Conservation (phyloP, 768 basidiomycete species). For the Kwoniella sp. region DNA sequence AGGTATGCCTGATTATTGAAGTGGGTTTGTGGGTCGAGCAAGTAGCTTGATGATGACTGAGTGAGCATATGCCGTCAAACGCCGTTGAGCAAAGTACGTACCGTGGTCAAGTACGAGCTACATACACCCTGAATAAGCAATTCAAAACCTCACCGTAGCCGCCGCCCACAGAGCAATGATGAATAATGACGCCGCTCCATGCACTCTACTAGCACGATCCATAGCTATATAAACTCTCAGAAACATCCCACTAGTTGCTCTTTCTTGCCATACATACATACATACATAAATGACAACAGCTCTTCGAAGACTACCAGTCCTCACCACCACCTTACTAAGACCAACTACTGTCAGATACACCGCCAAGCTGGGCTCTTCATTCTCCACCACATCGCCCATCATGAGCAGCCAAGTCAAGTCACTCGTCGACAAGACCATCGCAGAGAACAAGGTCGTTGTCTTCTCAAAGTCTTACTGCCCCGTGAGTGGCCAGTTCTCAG, state of each 20-base stretch:
- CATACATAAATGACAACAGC: constrained; percentile 28
- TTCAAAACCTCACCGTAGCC: background rate
- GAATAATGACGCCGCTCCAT: background rate
- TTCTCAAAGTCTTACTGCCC: constrained; percentile 54
- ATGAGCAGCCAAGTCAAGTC: constrained; percentile 47
- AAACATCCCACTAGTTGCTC: too few relatives aligned
- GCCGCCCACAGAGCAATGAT: background rate
- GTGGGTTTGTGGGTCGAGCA: too few relatives aligned
- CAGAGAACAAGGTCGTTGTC: constrained; percentile 49
- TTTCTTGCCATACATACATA: background rate
- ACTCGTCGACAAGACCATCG: constrained; percentile 46
- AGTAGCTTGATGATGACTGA: too few relatives aligned
- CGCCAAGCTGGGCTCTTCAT: constrained; percentile 50
- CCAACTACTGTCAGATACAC: constrained; percentile 7
- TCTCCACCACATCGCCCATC: constrained; percentile 35
- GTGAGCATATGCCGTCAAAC: constrained; percentile 5
- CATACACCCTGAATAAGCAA: constrained; percentile 7
- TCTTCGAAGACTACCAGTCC: constrained; percentile 25
- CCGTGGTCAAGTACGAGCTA: too few relatives aligned
- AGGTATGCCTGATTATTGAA: too few relatives aligned
- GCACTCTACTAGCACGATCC: too few relatives aligned
- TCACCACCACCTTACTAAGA: constrained; percentile 17
- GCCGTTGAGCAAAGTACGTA: background rate
- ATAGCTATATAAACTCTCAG: too few relatives aligned
- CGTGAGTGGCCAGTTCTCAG: constrained; percentile 34